Percentiles rank a stretch among this genome's conserved stretches.
Evolutionary conservation across 2,329 filamentous ascomycete genomes (phyloP).

Genomic region (Beauveria pseudobassiana): DNA sequence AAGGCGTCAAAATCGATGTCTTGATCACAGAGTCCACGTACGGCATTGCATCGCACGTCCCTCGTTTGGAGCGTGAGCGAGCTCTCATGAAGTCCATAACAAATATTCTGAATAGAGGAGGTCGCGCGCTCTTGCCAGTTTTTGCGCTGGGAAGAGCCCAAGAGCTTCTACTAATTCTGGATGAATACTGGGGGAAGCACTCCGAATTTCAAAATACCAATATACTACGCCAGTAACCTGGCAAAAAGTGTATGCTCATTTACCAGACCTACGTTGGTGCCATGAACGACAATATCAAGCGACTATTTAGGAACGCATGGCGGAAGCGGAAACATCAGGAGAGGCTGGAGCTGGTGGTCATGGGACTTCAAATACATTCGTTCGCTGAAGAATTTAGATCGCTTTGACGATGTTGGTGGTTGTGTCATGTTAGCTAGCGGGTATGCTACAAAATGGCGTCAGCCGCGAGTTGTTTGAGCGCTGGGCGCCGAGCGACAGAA

Average conservation of each 20-base stretch:
- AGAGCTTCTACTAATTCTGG: constrained; percentile 86
- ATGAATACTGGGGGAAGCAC: constrained; percentile 94
- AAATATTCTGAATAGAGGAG: constrained; percentile 80
- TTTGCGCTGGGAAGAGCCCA: constrained; percentile 92
- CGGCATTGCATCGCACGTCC: constrained; percentile 88
- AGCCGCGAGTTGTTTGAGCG: constrained; percentile 86
- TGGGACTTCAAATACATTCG: constrained; percentile 97
- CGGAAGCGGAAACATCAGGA: constrained; percentile 75
- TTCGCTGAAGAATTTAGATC: constrained; percentile 83
- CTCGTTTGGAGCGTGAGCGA: constrained; percentile 82
- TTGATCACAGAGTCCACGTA: constrained; percentile 97
- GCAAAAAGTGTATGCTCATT: constrained; percentile 97
- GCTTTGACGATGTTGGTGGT: constrained; percentile 90
- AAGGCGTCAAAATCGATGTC: constrained; percentile 85
- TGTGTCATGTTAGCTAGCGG: constrained; percentile 97
- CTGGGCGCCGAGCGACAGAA: constrained; percentile 95
- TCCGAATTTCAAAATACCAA: constrained; percentile 78
- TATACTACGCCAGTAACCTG: constrained; percentile 95
- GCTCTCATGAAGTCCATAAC: constrained; percentile 95
- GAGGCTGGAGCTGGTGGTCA: constrained; percentile 70
- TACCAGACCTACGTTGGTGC: constrained; percentile 97
- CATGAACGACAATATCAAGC: constrained; percentile 99
- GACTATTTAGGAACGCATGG: constrained; percentile 91
- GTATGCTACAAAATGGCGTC: constrained; percentile 97
- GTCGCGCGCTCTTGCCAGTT: constrained; percentile 87